Conservation (phyloP, 345 rosid species). For the Gynandropsis gynandra region DNA sequence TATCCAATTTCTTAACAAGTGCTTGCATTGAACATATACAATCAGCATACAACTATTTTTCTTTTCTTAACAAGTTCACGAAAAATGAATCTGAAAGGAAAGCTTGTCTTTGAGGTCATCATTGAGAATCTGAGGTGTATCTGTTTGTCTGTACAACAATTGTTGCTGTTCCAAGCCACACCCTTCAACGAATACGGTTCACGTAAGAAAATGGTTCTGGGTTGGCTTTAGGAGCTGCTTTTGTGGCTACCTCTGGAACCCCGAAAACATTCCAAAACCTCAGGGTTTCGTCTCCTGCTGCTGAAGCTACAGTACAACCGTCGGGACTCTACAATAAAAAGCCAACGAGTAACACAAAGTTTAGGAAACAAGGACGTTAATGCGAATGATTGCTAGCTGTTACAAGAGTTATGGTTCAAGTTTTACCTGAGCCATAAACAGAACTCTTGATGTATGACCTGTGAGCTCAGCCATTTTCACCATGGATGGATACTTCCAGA, state of each 20-base stretch:
- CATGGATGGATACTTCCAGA: slow-evolving; percentile 37
- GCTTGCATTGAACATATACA: no score
- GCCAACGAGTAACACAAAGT: slow-evolving; percentile 9
- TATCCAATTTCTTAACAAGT: no score
- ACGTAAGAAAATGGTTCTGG: slow-evolving; percentile 48
- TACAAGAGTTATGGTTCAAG: not conserved
- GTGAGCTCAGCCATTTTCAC: slow-evolving; percentile 36
- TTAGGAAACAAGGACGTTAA: slow-evolving; percentile 8
- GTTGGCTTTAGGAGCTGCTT: slow-evolving; percentile 35
- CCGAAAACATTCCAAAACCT: slow-evolving; percentile 73
- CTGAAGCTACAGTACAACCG: slow-evolving; percentile 68
- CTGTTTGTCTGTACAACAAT: no score
- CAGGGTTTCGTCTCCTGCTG: slow-evolving; percentile 68
- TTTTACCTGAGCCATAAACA: slow-evolving; percentile 28
- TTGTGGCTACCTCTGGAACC: slow-evolving; percentile 35
- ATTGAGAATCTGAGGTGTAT: no score
- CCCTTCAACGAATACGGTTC: slow-evolving; percentile 45
- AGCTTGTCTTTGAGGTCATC: no score
- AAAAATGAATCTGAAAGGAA: no score
- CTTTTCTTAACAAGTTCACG: no score
- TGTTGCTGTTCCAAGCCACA: no score
- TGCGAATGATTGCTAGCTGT: not conserved
- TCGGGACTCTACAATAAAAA: slow-evolving; percentile 50
- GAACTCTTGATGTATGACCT: slow-evolving; percentile 34
- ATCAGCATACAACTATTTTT: no score